phyloP scores from a whole-genome alignment of 1,284 basidiomycete species.

The Pholiota adiposa region DNA sequence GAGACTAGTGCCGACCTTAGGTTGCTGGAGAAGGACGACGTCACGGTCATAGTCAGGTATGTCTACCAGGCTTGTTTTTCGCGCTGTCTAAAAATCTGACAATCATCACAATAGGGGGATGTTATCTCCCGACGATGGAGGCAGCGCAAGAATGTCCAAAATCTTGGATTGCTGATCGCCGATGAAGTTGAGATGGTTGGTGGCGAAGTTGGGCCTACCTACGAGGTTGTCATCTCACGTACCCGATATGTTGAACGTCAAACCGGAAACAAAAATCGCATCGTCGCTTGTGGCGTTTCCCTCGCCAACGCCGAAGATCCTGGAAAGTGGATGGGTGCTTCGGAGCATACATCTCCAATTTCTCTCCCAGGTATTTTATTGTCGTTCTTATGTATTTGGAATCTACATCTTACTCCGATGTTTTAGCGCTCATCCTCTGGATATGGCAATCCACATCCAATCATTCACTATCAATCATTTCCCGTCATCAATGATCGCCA shows the following conservation, averaged over 20 bases:
- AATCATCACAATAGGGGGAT: slow-evolving; percentile 78
- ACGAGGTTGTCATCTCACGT: slow-evolving; percentile 94
- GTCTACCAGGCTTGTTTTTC: slow-evolving; percentile 24
- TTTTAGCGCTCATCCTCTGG: slow-evolving; percentile 85
- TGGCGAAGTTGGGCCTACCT: slow-evolving; percentile 91
- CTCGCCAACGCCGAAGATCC: slow-evolving; percentile 96
- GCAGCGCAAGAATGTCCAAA: slow-evolving; percentile 96
- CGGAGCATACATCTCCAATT: slow-evolving; percentile 95
- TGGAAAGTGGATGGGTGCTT: slow-evolving; percentile 97
- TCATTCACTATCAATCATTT: slow-evolving; percentile 96
- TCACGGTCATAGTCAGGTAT: slow-evolving; percentile 83
- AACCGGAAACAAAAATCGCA: slow-evolving; percentile 87
- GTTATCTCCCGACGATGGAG: slow-evolving; percentile 96
- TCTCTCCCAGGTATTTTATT: slow-evolving; percentile 79
- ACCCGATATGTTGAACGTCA: slow-evolving; percentile 97
- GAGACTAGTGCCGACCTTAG: slow-evolving; percentile 95
- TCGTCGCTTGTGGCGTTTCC: slow-evolving; percentile 93
- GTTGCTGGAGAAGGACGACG: slow-evolving; percentile 88
- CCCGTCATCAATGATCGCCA: slow-evolving; percentile 97
- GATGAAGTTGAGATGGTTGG: slow-evolving; percentile 96
- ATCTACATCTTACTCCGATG: slow-evolving; percentile 6
- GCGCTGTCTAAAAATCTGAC: slow-evolving; percentile 17
- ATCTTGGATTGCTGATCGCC: slow-evolving; percentile 89
- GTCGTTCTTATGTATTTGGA: background rate
- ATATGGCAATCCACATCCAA: slow-evolving; percentile 97